Evolutionary conservation across 495 filamentous ascomycete genomes (phyloP), one percentile per base, ranked within the genome.

Genomic region (Penicillium subrubescens): DNA sequence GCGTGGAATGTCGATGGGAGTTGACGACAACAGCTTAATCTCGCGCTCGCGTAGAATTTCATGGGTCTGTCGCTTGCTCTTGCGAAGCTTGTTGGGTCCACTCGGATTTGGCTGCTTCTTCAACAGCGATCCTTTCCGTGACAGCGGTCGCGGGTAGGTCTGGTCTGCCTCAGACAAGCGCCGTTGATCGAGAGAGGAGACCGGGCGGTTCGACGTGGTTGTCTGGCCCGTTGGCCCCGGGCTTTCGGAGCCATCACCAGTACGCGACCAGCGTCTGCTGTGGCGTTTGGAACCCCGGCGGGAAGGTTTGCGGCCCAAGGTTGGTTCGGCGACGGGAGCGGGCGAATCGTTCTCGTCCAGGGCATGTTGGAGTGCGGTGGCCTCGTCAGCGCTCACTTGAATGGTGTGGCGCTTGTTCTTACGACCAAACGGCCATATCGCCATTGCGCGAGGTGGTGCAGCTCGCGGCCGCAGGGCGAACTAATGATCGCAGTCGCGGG

Each of bases 21-120:
- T 76, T 46, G 89, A 84, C 61, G 81, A 90, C 88, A 97, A 90
- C n/a, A 90, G 84, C 62, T 88, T 88, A 67, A 97, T 92, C 77
- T 97, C 92, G 59, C 90, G 90, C 73, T 96, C 93, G 19, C 93
- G 84, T 58, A 86, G 82, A 71, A 87, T 86, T 60, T 96, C 90
- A 41, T 89, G 77, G 37, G 87, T 86, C 58, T 89, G 89, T 60
- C 89, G 84, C 77, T 93, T 96, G 81, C 89, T 95, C 53, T 89
- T 87, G 34, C 88, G 85, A 41, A 87, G 75, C 27, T 90, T 79
- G 23, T 77, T 77, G 2, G 80, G 76, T 6, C 72, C 81, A 78
- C 82, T 74, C 72, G 80, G 84, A 59, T 81, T 84, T 53, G 84
- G 87, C 71, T 88, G 89, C 64, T 71, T 71, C 52, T 86, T 88